Base-by-base conservation (phyloP, 352 stramenopile species). In the Pythium vanterpoolii region DNA sequence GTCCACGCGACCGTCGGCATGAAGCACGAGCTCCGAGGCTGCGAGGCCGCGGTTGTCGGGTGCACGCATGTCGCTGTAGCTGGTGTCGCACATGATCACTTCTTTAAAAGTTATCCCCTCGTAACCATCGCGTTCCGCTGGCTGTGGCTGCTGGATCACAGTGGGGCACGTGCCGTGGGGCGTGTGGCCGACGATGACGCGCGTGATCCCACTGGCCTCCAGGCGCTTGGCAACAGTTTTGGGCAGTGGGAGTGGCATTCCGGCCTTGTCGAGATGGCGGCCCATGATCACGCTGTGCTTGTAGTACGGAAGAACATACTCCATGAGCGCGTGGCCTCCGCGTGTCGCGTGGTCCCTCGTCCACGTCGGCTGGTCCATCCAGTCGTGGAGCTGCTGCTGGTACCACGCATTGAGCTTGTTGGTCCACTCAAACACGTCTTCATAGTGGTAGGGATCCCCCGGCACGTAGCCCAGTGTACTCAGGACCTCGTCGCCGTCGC, bases 51-150 rank as follows among this genome's bases (percentile, higher is more conserved):
- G 82, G 39, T 94, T 96, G 51, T 96, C 87, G 18, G 57, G 39
- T 18, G 70, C 65, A 26, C 44, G 68, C 39, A 80, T 74, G 62
- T 97, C 85, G 40, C 90, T 95, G 64, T 96, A 98, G 45, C 90
- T 97, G 21, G 90, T 98, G 69, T 98, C 93, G 31, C 87, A 95
- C 65, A 95, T 96, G 56, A 97, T 77, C 9, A 97, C 80, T 72
- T 95, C 79, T 59, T 81, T 55, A 36, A 96, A 33, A 40, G 62
- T n/a, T n/a, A n/a, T 23, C 64, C 62, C 34, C 49, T 52, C 31
- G 18, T 42, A 23, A 36, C 39, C 66, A 44, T 54, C 39, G 11
- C 33, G 9, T 1, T 42, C 42, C 16, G 8, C 23, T 13, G 36
- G 8, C 46, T 21, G 21, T 10, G 66, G 57, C 36, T 94, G 84